Percentiles rank a stretch among this genome's conserved stretches.
These are phyloP conservation scores for Colletotrichum sp. DNA, from an alignment of 2,329 filamentous ascomycete species.

Conservation along the genomic window DNA sequence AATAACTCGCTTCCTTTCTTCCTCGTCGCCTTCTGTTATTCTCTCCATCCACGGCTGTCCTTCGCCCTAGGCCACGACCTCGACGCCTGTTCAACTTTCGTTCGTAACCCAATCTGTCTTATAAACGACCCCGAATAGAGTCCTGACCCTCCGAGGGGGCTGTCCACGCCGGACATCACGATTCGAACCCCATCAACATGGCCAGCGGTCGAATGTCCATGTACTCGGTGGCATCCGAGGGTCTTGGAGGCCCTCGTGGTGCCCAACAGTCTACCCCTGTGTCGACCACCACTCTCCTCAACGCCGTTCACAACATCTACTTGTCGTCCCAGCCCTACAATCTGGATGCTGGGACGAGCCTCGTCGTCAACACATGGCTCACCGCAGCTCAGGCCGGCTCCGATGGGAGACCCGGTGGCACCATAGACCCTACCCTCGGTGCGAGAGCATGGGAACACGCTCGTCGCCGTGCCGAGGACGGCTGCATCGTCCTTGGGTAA, in stretches of 20 bases:
- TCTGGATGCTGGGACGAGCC: constrained; percentile 86
- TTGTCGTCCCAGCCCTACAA: constrained; percentile 81
- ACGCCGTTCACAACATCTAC: constrained; percentile 90
- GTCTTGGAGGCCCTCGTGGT: constrained; percentile 60
- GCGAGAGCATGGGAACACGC: constrained; percentile 95
- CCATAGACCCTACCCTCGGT: constrained; percentile 80
- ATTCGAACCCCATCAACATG: constrained; percentile 43
- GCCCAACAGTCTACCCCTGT: constrained; percentile 79
- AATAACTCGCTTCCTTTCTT: not conserved
- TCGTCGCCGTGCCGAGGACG: constrained; percentile 90
- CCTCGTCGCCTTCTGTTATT: not conserved
- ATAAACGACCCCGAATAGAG: constrained; percentile 12
- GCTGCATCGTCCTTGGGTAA: constrained; percentile 88
- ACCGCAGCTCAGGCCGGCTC: constrained; percentile 75
- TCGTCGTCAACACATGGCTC: constrained; percentile 96
- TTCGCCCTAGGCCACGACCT: not conserved
- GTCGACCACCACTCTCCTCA: constrained; percentile 91
- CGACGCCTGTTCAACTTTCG: not conserved
- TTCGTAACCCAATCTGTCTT: not conserved
- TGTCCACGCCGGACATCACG: constrained; percentile 44
- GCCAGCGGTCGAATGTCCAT: constrained; percentile 69
- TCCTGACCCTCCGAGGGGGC: constrained; percentile 32
- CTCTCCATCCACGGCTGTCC: not conserved
- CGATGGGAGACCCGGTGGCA: constrained; percentile 74
- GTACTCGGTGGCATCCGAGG: constrained; percentile 71